Percentiles rank a stretch among this genome's conserved stretches.
These are phyloP conservation scores for Metrosideros polymorpha DNA, from an alignment of 441 rosid species.

Conservation along the genomic window DNA sequence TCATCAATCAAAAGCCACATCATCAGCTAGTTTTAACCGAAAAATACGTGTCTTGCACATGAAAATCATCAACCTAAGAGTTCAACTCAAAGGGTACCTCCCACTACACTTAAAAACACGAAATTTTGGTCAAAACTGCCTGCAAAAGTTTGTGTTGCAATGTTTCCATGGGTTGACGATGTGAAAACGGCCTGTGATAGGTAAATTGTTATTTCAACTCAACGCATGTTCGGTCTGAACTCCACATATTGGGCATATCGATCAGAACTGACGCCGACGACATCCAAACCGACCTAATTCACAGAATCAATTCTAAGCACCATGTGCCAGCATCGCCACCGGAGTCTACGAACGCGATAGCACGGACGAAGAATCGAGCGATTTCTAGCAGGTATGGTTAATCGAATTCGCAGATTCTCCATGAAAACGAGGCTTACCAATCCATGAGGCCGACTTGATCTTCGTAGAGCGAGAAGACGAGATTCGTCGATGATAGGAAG, in stretches of 20 bases:
- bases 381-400: not conserved
- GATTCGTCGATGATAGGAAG: conserved; percentile 26
- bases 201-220: too few relatives aligned
- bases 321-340: not conserved
- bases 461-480: conserved; percentile 62
- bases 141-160: not conserved
- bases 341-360: not conserved
- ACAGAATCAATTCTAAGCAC: not conserved
- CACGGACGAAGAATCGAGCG: not conserved
- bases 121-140: not conserved
- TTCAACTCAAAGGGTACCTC: not conserved
- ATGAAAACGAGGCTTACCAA: conserved; percentile 38
- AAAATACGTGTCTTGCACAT: not conserved
- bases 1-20: not conserved
- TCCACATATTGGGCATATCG: not conserved
- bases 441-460: conserved; percentile 99
- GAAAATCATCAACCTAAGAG: not conserved
- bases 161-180: not conserved
- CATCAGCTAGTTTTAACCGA: not conserved
- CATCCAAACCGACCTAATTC: not conserved
- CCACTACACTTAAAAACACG: not conserved
- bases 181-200: not conserved
- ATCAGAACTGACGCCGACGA: not conserved
- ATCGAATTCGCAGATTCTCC: not conserved
- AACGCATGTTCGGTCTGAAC: not conserved